Base-by-base conservation (phyloP, 345 rosid species). In the Hibiscus syriacus region DNA sequence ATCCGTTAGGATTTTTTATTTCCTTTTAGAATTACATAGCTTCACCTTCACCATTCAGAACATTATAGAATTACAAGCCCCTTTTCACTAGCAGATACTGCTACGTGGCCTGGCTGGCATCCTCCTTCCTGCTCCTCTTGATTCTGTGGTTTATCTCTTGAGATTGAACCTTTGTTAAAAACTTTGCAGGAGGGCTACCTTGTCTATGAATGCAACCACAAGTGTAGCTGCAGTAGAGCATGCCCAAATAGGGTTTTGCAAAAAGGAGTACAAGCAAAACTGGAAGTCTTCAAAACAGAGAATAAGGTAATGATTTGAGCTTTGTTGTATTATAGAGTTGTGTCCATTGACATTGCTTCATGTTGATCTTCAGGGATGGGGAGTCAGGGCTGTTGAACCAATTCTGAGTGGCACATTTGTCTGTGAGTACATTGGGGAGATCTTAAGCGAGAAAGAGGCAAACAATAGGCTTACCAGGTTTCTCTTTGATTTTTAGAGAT, bases 211-310 rank as follows among this genome's bases (percentile, higher is more conserved):
- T 95, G 99, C 84, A 95, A 86, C 81, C 76, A 56, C 29, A 74
- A 79, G 84, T 92, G 99, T 69, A 71, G 84, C 78, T 95, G 98
- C 87, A 76, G 74, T 58, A 80, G 75, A 77, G 69, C 83, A 67
- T 95, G 99, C 80, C 86, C 84, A 3, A 92, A 95, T 68, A 88
- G 99, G 76, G 90, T 92, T 75, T 84, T 92, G 78, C 99, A 95
- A 81, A 27, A 88, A 36, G 97, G 99, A 58, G 72, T 92, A 27
- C 67, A 78, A 45, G 79, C 74, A 57, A 92, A 87, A 72, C 66
- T 95, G 71, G 97, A 95, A 86, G 87, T 95, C 43, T 92, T 87
- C 62, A 86, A 73, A 72, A 87, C 96, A 11, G 82, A 88, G 67
- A 88, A 77, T 70, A 90, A 90, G 94, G 99, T 94, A 71, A 58